Evolutionary conservation across 345 rosid species (phyloP), one percentile per base, ranked within the genome.

Genomic region (Trapa incisa): DNA sequence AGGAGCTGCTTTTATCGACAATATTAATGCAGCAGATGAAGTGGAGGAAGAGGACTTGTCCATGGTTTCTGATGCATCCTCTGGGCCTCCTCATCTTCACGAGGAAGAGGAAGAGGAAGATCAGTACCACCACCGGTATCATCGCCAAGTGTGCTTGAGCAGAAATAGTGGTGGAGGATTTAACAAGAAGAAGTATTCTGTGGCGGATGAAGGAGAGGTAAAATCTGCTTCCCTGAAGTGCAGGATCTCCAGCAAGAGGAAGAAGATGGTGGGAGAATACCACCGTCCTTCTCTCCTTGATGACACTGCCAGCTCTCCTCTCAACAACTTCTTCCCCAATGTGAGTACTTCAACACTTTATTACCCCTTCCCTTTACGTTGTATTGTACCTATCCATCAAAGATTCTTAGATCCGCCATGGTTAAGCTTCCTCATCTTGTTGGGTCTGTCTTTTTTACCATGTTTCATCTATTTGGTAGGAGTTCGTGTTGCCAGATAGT

Each of bases 31-130:
- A 61, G 68, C 60, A 61, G 67, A 64, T 43, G 58, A 78, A 39
- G 73, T 43, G 53, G 80, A 67, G 35, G 94, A 84, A 57, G 97
- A 89, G 9, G 98, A 86, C 65, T 79, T 87, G 75, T 93, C 98
- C 0, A 90, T 93, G 98, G 83, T 90, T 42, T 93, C 98, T 17
- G 98, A 93, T 78, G 98, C 98, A 65, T 93, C 98, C 70, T 93
- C 98, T n/a, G 98, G 97, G 16, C 96, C 98, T 66, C 92, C 92
- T 36, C 87, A 81, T 76, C 63, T 87, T 39, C 67, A 57, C 32
- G 87, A 87, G 67, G 87, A 64, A 22, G 67, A 37, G 2, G 35
- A 64, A 22, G 29, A 22, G 29, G 29, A 22, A 22, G 29, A 22
- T 22, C 29, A 22, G 29, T 22, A 22, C 22, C 37, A 10, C 6